Percentiles rank a stretch among this genome's conserved stretches.
These are phyloP conservation scores for Rhizopus microsporus DNA, from an alignment of 371 early-diverging fungal species.

Conservation along the genomic window DNA sequence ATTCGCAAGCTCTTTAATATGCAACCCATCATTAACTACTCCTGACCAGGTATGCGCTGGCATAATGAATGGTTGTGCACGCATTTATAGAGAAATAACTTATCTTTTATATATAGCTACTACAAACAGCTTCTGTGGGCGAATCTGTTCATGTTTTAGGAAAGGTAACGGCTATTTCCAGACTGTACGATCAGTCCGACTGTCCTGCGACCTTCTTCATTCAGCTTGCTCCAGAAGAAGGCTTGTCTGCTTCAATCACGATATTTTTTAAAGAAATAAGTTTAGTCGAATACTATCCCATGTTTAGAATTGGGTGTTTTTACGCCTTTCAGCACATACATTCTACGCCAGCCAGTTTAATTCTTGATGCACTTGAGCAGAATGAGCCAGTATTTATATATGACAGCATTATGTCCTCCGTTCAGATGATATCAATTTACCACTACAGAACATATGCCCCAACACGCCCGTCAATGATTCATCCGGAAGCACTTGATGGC, in stretches of 20 bases:
- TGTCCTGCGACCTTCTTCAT: slow-evolving; percentile 12
- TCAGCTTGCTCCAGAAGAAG: slow-evolving; percentile 3
- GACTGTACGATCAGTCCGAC: background rate
- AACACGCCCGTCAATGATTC: background rate
- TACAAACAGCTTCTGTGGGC: background rate
- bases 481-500: background rate
- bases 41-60: background rate
- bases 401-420: background rate
- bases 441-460: background rate
- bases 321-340: slow-evolving; percentile 14
- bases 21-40: background rate
- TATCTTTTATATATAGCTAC: background rate
- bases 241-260: background rate
- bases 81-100: background rate
- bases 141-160: slow-evolving; percentile 1
- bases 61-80: too few species aligned
- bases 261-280: slow-evolving; percentile 23
- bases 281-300: slow-evolving; percentile 8
- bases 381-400: slow-evolving; percentile 3
- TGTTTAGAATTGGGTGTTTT: slow-evolving; percentile 7
- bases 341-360: too few species aligned
- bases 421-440: slow-evolving; percentile 2
- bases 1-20: background rate
- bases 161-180: background rate
- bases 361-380: background rate